Conservation (phyloP, 495 filamentous ascomycete species). For the Penicillium argentinense region DNA sequence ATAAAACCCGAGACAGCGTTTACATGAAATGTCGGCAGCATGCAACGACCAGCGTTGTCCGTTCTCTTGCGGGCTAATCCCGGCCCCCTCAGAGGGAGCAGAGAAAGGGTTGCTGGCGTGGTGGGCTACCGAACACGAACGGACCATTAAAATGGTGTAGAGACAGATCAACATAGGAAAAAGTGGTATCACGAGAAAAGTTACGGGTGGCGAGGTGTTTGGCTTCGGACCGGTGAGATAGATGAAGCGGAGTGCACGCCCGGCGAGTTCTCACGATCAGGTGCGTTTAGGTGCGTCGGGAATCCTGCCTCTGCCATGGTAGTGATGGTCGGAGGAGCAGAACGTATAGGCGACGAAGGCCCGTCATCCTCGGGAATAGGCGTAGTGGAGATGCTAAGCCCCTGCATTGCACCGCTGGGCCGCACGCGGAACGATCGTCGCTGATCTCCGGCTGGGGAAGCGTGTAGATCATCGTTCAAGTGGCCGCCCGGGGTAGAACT, state of each 20-base stretch:
- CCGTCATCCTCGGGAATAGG: conserved; percentile 35
- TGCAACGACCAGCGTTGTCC: neutral
- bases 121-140: conserved; percentile 6
- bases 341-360: conserved; percentile 29
- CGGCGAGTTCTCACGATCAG: conserved; percentile 21
- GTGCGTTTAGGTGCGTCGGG: conserved; percentile 10
- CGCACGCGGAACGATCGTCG: conserved; percentile 41
- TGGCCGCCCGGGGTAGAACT: conserved; percentile 16
- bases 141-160: conserved; percentile 16
- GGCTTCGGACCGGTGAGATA: conserved; percentile 15
- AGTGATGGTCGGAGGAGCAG: conserved; percentile 35
- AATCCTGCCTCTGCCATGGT: conserved; percentile 31
- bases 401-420: conserved; percentile 34
- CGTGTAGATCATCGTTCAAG: conserved; percentile 31
- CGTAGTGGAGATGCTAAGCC: conserved; percentile 34
- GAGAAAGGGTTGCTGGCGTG: neutral
- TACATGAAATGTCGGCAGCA: conserved; percentile 15
- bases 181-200: conserved; percentile 5
- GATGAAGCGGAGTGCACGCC: conserved; percentile 23
- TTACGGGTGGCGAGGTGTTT: conserved; percentile 14
- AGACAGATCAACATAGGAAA: conserved; percentile 19
- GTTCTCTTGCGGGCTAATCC: neutral
- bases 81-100: neutral
- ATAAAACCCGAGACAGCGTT: conserved; percentile 9
- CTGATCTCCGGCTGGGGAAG: conserved; percentile 25